Evolutionary conservation across 306 rosid genomes (phyloP), one percentile per base, ranked within the genome.

Genomic region (Pterocarpus santalinus): DNA sequence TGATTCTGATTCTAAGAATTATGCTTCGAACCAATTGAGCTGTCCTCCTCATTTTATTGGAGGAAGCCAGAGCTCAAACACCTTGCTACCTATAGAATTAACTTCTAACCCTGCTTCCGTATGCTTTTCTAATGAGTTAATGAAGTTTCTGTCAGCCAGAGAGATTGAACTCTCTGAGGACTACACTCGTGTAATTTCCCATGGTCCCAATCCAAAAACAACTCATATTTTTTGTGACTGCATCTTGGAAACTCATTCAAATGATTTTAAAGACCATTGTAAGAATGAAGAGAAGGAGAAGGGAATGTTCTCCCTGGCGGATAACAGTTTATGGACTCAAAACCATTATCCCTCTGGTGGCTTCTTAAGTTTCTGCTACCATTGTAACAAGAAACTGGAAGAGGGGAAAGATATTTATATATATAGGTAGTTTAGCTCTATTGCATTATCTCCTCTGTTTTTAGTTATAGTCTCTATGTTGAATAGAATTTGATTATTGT

Each of bases 81-180:
- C 67, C 11, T 30, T 75, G 39, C n/a, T 51, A 2, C 56, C 69
- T 58, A 9, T 61, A 67, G 83, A 85, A 17, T 60, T 61, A 6
- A 77, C 65, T 77, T 79, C 86, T 64, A 79, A 65, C 44, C 85
- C 80, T 71, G 80, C 76, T 17, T 70, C 91, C 71, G 16, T 80
- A 13, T 81, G 77, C 61, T 81, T 94, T 49, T 85, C 81, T 17
- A 35, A 68, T 77, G 90, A 80, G 28, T 57, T 73, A 43, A 13
- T 81, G 2, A 89, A 84, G 78, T 85, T 90, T 72, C 83, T 92
- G 44, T 81, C 97, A 2, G 86, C 97, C 4, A 83, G 86, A 88
- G 91, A 94, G 82, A 86, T 94, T 81, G 98, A 92, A 80, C 88
- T 83, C 63, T 92, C 98, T 63, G 98, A 94, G 91, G 97, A 94